Evolutionary conservation across 2,329 filamentous ascomycete species (phyloP).

Genomic region (Neophaeococcomyces mojaviensis): DNA sequence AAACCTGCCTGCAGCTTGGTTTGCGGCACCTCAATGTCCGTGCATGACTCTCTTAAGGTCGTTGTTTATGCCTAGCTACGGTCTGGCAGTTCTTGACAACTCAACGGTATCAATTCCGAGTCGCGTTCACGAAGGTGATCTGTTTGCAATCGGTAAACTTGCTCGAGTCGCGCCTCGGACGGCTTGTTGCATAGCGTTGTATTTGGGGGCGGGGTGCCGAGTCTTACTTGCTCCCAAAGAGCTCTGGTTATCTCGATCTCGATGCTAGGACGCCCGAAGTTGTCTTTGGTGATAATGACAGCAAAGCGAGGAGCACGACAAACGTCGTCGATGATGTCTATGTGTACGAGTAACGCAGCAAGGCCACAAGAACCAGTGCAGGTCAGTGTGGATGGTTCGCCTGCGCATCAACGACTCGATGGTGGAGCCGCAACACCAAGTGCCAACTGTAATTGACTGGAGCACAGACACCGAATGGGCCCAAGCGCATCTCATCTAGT

Average conservation of each 20-base stretch:
- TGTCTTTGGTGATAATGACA: not conserved
- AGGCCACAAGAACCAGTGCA: not conserved
- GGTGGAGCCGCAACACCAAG: too few relatives aligned
- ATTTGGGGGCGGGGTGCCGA: constrained; percentile 4
- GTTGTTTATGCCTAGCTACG: too few relatives aligned
- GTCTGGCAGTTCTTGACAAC: not conserved
- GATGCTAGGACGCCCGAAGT: not conserved
- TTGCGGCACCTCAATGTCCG: too few relatives aligned
- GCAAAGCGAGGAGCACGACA: not conserved
- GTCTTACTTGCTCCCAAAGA: not conserved
- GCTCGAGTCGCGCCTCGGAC: not conserved
- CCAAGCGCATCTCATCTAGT: not conserved
- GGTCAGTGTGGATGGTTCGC: not conserved
- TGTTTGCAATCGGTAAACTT: not conserved
- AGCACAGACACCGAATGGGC: not conserved
- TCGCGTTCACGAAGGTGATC: not conserved
- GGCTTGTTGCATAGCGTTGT: constrained; percentile 8
- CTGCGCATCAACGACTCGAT: not conserved
- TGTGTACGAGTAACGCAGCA: not conserved
- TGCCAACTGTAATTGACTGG: not conserved
- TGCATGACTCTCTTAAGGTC: too few relatives aligned
- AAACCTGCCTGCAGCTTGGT: not conserved
- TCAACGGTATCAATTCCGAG: not conserved
- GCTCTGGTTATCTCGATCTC: too few relatives aligned
- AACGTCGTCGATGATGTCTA: constrained; percentile 3